Percentiles rank a stretch among this genome's conserved stretches.
These are phyloP conservation scores for Cordia subcordata DNA, from an alignment of 257 asterid species.

Conservation along the genomic window DNA sequence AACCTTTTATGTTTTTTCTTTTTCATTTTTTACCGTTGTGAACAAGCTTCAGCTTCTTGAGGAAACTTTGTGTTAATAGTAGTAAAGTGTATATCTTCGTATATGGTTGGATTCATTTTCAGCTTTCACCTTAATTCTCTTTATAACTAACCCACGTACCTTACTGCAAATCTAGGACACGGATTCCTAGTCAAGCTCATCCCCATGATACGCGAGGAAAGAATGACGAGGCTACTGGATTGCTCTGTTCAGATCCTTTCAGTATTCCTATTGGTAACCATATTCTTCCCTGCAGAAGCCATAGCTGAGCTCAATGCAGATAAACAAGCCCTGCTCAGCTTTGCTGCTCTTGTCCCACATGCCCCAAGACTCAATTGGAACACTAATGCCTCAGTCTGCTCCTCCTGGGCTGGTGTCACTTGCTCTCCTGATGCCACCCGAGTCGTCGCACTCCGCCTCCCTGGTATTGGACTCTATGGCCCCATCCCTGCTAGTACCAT, in stretches of 20 bases:
- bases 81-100: too few relatives aligned
- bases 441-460: constrained; percentile 62
- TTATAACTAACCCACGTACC: background rate
- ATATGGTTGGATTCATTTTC: too few relatives aligned
- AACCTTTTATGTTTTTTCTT: too few relatives aligned
- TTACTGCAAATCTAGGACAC: background rate
- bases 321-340: constrained; percentile 63
- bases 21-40: background rate
- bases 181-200: background rate
- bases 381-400: constrained; percentile 43
- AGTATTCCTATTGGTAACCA: constrained; percentile 18
- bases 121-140: background rate
- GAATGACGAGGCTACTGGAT: constrained; percentile 33
- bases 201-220: constrained; percentile 3
- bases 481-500: constrained; percentile 62
- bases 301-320: constrained; percentile 55
- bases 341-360: constrained; percentile 50
- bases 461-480: constrained; percentile 57
- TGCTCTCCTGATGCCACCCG: constrained; percentile 42
- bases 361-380: constrained; percentile 52
- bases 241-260: constrained; percentile 7
- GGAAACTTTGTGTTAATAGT: too few relatives aligned
- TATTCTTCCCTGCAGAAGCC: constrained; percentile 9
- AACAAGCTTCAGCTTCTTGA: too few relatives aligned
- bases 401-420: constrained; percentile 56